Evolutionary conservation across 306 rosid species (phyloP).

Genomic region (Sesbania bispinosa): DNA sequence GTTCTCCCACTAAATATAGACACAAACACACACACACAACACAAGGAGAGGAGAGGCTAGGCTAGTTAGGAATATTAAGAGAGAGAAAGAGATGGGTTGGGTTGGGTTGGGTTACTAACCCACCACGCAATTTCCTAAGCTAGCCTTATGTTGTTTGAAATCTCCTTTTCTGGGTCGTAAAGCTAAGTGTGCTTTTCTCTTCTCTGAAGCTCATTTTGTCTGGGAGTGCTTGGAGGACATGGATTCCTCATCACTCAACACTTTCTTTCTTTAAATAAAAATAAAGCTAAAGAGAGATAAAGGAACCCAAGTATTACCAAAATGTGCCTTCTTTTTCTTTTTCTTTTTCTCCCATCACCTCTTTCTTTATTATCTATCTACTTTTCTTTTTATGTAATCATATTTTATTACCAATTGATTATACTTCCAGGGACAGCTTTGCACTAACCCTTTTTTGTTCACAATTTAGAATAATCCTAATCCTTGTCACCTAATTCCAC

Average conservation of each 20-base stretch:
- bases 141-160: constrained; percentile 75
- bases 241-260: constrained; percentile 70
- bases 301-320: constrained; percentile 37
- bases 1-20: constrained; percentile 61
- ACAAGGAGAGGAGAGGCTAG: not conserved
- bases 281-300: constrained; percentile 39
- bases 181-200: constrained; percentile 76
- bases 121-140: constrained; percentile 85
- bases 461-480: constrained; percentile 36
- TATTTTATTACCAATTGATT: constrained; percentile 40
- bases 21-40: constrained; percentile 7
- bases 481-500: constrained; percentile 48
- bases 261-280: constrained; percentile 35
- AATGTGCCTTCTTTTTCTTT: constrained; percentile 37
- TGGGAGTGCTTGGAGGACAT: constrained; percentile 84
- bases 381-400: constrained; percentile 29
- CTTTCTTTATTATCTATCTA: not conserved
- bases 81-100: not conserved
- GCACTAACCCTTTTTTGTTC: constrained; percentile 44
- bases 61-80: not conserved
- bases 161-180: constrained; percentile 96
- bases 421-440: constrained; percentile 34
- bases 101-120: constrained; percentile 51
- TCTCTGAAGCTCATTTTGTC: constrained; percentile 90
- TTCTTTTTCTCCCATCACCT: constrained; percentile 36